phyloP scores from a whole-genome alignment of 2,329 filamentous ascomycete genomes.

The Trichoderma brevicompactum region DNA sequence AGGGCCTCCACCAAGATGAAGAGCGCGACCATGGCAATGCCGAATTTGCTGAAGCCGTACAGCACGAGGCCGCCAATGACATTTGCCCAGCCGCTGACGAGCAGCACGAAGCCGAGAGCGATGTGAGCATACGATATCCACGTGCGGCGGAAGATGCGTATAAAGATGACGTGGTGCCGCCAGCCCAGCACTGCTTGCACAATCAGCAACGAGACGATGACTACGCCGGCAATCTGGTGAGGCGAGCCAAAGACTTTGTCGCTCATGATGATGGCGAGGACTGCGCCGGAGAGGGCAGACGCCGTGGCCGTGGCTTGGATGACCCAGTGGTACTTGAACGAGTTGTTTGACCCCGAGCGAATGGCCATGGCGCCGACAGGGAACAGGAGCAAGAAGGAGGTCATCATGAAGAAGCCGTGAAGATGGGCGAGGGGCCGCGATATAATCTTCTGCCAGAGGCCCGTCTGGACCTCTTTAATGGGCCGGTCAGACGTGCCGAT shows the following conservation, averaged over 20 bases:
- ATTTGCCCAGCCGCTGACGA: slow-evolving; percentile 30
- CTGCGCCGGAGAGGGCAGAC: slow-evolving; percentile 18
- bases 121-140: slow-evolving; percentile 32
- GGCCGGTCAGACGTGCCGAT: slow-evolving; percentile 29
- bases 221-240: slow-evolving; percentile 31
- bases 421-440: slow-evolving; percentile 24
- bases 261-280: slow-evolving; percentile 20
- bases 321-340: slow-evolving; percentile 33
- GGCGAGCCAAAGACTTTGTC: slow-evolving; percentile 19
- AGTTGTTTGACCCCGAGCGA: slow-evolving; percentile 28
- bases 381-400: slow-evolving; percentile 31
- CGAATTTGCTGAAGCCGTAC: slow-evolving; percentile 24
- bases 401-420: slow-evolving; percentile 32
- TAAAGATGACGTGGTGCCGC: slow-evolving; percentile 33
- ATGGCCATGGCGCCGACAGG: slow-evolving; percentile 32
- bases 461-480: background rate
- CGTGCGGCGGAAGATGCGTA: slow-evolving; percentile 32
- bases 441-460: slow-evolving; percentile 2
- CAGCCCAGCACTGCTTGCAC: slow-evolving; percentile 31
- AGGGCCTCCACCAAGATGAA: slow-evolving; percentile 15
- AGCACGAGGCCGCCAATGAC: slow-evolving; percentile 23
- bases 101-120: slow-evolving; percentile 27
- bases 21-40: background rate
- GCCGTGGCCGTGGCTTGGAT: slow-evolving; percentile 28
- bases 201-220: slow-evolving; percentile 23